Conservation (phyloP, 2,329 filamentous ascomycete genomes). For the Trichophyton verrucosum region DNA sequence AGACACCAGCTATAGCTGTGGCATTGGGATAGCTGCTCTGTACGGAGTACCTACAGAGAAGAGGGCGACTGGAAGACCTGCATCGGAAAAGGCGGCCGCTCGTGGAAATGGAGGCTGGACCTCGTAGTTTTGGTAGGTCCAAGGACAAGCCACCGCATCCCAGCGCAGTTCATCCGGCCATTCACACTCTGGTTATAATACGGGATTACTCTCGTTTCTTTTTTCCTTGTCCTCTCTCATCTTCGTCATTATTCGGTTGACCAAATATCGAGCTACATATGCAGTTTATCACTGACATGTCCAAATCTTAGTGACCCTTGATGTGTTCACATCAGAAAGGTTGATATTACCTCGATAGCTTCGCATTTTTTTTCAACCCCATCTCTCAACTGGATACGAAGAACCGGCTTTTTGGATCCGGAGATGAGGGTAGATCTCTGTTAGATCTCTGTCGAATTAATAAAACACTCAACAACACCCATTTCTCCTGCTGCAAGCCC, state of each 20-base stretch:
- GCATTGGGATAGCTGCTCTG: background rate
- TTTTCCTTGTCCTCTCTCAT: background rate
- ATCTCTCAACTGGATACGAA: background rate
- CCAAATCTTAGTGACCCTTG: conserved; percentile 11
- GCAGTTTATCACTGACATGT: conserved; percentile 5
- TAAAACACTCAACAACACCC: background rate
- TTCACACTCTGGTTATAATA: background rate
- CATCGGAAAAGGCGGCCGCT: background rate
- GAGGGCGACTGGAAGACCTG: background rate
- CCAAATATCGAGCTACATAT: background rate
- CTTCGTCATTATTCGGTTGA: background rate
- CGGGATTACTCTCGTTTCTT: background rate
- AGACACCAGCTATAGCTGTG: background rate
- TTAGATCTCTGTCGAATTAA: background rate
- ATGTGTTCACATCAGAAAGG: conserved; percentile 18
- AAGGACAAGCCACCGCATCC: background rate
- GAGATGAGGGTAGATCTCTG: background rate
- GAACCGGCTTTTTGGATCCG: background rate
- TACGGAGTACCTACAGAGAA: background rate
- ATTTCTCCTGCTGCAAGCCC: background rate
- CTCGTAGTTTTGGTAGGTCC: conserved; percentile 15
- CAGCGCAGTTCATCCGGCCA: background rate
- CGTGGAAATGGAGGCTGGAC: conserved; percentile 14
- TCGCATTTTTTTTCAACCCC: background rate
- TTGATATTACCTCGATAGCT: conserved; percentile 11